Percentiles rank a stretch among this genome's conserved stretches.
phyloP scores from a whole-genome alignment of 1,284 basidiomycete genomes.

The Lignosus rhinocerotis region DNA sequence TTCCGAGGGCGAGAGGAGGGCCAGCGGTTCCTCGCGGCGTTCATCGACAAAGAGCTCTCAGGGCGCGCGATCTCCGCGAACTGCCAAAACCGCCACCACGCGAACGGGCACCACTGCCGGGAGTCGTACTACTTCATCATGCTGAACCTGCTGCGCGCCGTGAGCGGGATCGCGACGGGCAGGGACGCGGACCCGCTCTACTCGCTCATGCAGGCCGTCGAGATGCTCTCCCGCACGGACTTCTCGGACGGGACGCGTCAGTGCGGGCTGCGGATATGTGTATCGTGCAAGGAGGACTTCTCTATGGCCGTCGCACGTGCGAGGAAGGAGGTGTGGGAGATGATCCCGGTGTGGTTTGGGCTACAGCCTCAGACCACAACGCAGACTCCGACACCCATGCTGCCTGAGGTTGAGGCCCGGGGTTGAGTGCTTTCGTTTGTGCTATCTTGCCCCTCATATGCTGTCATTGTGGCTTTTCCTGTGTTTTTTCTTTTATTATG shows the following conservation, averaged over 20 bases:
- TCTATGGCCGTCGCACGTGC: constrained; percentile 48
- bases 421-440: too few relatives aligned
- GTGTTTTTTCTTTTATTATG: too few relatives aligned
- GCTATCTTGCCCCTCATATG: too few relatives aligned
- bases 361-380: constrained; percentile 28
- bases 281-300: constrained; percentile 63
- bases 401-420: neutral
- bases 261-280: constrained; percentile 62
- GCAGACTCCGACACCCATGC: constrained; percentile 5
- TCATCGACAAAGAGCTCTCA: constrained; percentile 57
- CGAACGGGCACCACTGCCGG: constrained; percentile 43
- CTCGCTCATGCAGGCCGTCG: constrained; percentile 62
- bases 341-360: constrained; percentile 68
- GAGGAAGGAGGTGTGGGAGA: constrained; percentile 62
- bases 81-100: constrained; percentile 43
- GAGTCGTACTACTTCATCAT: constrained; percentile 76
- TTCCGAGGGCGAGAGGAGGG: constrained; percentile 63
- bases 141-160: constrained; percentile 66
- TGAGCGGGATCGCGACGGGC: constrained; percentile 68
- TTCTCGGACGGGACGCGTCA: constrained; percentile 61
- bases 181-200: constrained; percentile 73
- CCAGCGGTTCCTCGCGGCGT: constrained; percentile 61
- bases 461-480: too few relatives aligned
- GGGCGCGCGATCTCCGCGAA: constrained; percentile 46
- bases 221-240: constrained; percentile 70